A percentile compares a stretch with the other conserved stretches of the same genome.
Evolutionary conservation across 768 basidiomycete species (phyloP).

Genomic region (Rhodotorula paludigena): DNA sequence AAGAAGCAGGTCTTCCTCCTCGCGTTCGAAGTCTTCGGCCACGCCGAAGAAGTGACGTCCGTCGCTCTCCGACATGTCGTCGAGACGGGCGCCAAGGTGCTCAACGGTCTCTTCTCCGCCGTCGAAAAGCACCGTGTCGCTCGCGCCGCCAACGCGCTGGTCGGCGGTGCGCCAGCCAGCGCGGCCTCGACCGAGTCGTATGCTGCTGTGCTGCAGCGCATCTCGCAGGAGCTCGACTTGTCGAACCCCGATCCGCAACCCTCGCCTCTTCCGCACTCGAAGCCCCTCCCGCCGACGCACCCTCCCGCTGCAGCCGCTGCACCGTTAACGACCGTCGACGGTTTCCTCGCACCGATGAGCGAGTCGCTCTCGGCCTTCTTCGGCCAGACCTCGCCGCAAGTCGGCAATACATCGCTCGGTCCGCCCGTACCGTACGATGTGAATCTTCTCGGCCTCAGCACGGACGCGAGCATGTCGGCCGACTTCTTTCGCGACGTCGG

Average conservation of each 20-base stretch:
- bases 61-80: conserved; percentile 19
- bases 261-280: not conserved
- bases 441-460: not conserved
- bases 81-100: conserved; percentile 18
- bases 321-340: too few relatives aligned
- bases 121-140: conserved; percentile 26
- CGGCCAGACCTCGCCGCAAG: too few relatives aligned
- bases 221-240: conserved; percentile 13
- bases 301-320: not conserved
- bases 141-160: conserved; percentile 15
- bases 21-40: conserved; percentile 24
- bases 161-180: not conserved
- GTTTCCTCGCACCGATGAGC: too few relatives aligned
- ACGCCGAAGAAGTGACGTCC: conserved; percentile 4
- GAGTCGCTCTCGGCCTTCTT: not conserved
- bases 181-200: conserved; percentile 12
- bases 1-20: conserved; percentile 18
- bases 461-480: not conserved
- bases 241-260: not conserved
- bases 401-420: not conserved
- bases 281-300: not conserved
- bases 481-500: conserved; percentile 16
- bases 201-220: conserved; percentile 21
- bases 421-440: not conserved
- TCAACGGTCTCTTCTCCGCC: conserved; percentile 31